Evolutionary conservation across 495 filamentous ascomycete species (phyloP).

Genomic region (Trichocladium antarcticum): DNA sequence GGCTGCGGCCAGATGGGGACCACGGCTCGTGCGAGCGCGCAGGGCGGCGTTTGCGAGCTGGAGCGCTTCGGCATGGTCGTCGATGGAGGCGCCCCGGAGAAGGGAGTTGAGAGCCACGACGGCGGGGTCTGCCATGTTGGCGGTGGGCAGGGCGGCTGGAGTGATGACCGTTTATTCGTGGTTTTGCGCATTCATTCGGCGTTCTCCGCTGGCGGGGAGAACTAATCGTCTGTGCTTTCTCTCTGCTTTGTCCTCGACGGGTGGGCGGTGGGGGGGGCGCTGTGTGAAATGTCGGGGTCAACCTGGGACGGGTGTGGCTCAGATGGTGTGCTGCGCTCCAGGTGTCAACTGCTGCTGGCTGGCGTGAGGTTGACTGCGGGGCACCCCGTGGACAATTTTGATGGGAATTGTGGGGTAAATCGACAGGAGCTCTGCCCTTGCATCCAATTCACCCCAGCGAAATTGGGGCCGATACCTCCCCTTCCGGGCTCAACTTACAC

Average conservation of each 20-base stretch:
- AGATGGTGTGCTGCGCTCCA: too few relatives aligned
- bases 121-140: constrained; percentile 34
- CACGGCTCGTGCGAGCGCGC: constrained; percentile 57
- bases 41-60: constrained; percentile 44
- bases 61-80: constrained; percentile 39
- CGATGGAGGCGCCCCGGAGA: constrained; percentile 34
- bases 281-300: neutral
- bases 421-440: too few relatives aligned
- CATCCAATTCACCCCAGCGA: too few relatives aligned
- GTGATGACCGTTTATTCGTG: constrained; percentile 6
- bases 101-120: constrained; percentile 41
- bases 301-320: too few relatives aligned
- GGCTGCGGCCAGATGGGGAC: constrained; percentile 42
- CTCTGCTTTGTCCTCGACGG: neutral
- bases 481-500: neutral
- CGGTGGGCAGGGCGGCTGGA: constrained; percentile 9
- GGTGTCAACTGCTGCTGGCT: neutral
- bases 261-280: neutral
- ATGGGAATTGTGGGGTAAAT: constrained; percentile 16
- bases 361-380: constrained; percentile 12
- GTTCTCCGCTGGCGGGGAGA: constrained; percentile 12
- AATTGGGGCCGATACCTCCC: too few relatives aligned
- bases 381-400: constrained; percentile 12
- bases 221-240: neutral
- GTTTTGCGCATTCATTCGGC: constrained; percentile 8